Conservation (phyloP, 306 rosid genomes). For the Lotus japonicus region DNA sequence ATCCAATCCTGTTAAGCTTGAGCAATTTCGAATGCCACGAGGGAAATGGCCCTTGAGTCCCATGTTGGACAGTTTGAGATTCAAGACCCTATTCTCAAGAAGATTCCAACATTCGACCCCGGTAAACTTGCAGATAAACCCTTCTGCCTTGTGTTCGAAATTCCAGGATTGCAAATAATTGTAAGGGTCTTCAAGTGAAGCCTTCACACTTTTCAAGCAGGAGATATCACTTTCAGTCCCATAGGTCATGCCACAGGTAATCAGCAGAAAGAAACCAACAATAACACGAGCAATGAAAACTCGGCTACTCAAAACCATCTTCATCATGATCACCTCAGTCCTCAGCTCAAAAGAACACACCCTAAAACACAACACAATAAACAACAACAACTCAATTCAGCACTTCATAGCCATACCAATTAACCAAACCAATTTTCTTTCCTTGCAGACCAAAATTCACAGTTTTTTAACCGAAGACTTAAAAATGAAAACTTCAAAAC, state of each 20-base stretch:
- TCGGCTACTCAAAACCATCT: constrained; percentile 34
- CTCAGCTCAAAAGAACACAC: constrained; percentile 3
- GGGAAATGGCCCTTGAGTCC: constrained; percentile 86
- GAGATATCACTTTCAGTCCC: constrained; percentile 54
- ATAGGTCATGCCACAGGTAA: constrained; percentile 29
- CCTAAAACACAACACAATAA: constrained; percentile 24
- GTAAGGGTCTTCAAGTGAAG: constrained; percentile 44
- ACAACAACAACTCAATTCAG: constrained; percentile 20
- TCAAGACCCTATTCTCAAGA: constrained; percentile 62
- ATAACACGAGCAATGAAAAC: constrained; percentile 21
- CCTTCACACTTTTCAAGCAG: constrained; percentile 51
- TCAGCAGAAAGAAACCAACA: constrained; percentile 33
- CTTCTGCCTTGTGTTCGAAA: constrained; percentile 60
- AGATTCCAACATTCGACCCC: constrained; percentile 95
- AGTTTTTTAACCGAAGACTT: background rate
- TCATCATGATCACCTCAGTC: constrained; percentile 11
- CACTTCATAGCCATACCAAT: background rate
- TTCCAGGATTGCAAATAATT: constrained; percentile 47
- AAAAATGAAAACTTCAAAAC: too few species aligned
- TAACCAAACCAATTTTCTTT: background rate
- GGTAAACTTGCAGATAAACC: constrained; percentile 60
- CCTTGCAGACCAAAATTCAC: constrained; percentile 1
- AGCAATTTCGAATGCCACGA: constrained; percentile 44
- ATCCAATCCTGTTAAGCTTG: constrained; percentile 78
- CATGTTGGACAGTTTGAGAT: constrained; percentile 57